phyloP scores from a whole-genome alignment of 2,329 filamentous ascomycete species.

The Ophiognomonia clavigignenti-juglandacearum region DNA sequence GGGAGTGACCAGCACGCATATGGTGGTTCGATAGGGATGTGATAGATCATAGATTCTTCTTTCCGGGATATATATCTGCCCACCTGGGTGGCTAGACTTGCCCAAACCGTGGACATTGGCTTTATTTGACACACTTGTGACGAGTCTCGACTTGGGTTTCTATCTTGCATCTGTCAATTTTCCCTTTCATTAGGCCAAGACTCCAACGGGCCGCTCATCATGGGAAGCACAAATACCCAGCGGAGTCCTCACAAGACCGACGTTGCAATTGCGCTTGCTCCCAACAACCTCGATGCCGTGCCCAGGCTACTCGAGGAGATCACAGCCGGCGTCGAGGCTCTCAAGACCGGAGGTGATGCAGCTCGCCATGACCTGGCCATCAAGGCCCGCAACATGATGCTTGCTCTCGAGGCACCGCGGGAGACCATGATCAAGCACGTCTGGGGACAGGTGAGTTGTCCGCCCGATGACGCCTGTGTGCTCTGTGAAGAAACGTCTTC shows the following conservation, averaged over 20 bases:
- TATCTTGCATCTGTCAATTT: no score
- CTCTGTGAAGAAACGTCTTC: no score
- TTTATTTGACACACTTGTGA: no score
- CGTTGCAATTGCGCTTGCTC: neutral
- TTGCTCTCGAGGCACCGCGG: conserved; percentile 38
- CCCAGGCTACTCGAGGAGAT: conserved; percentile 1
- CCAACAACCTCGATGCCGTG: conserved; percentile 2
- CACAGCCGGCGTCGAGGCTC: neutral
- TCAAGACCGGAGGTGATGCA: conserved; percentile 14
- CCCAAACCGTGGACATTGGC: no score
- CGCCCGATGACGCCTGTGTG: neutral
- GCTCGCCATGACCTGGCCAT: conserved; percentile 27
- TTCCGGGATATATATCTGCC: no score
- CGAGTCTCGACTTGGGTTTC: no score
- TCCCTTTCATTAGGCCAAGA: neutral
- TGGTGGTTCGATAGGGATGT: no score
- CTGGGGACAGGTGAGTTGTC: conserved; percentile 28
- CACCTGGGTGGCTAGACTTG: no score
- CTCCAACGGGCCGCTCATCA: neutral
- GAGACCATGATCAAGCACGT: conserved; percentile 43
- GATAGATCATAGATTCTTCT: no score
- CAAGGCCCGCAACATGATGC: conserved; percentile 28
- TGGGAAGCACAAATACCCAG: neutral
- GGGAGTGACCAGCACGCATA: no score
- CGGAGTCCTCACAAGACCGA: neutral